A percentile compares a stretch with the other conserved stretches of the same genome.
Evolutionary conservation across 371 early-diverging fungal genomes (phyloP).

Genomic region (Mortierella sp.): DNA sequence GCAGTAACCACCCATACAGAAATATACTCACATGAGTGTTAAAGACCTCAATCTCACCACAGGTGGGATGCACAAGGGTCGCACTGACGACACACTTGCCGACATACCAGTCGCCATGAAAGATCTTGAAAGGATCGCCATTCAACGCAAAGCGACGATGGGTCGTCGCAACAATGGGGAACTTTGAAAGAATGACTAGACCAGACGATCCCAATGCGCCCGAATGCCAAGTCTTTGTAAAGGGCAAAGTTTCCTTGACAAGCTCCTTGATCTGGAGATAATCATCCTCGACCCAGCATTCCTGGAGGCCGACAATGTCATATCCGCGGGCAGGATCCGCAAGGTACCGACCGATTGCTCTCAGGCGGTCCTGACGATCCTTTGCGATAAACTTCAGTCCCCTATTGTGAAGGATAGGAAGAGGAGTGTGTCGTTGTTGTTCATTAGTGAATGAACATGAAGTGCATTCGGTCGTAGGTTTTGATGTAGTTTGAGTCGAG

Average conservation of each 20-base stretch:
- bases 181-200: constrained; percentile 68
- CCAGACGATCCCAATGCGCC: constrained; percentile 73
- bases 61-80: constrained; percentile 68
- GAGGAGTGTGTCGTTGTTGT: neutral
- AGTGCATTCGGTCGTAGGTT: neutral
- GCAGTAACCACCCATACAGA: neutral
- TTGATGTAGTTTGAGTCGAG: neutral
- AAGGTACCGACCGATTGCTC: constrained; percentile 69
- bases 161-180: constrained; percentile 65
- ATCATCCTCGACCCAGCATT: constrained; percentile 73
- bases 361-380: constrained; percentile 65
- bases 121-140: constrained; percentile 70
- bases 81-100: constrained; percentile 73
- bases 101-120: constrained; percentile 77
- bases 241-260: constrained; percentile 58
- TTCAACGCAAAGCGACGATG: constrained; percentile 69
- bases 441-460: neutral
- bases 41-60: constrained; percentile 72
- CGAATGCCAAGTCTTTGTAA: constrained; percentile 66
- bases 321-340: constrained; percentile 54
- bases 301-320: constrained; percentile 76
- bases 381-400: constrained; percentile 70
- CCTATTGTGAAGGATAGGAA: constrained; percentile 49
- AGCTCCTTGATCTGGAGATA: constrained; percentile 63
- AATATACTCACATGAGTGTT: constrained; percentile 72